These are phyloP conservation scores for Lenzites betulinus DNA, from an alignment of 768 basidiomycete species.

Conservation along the genomic window DNA sequence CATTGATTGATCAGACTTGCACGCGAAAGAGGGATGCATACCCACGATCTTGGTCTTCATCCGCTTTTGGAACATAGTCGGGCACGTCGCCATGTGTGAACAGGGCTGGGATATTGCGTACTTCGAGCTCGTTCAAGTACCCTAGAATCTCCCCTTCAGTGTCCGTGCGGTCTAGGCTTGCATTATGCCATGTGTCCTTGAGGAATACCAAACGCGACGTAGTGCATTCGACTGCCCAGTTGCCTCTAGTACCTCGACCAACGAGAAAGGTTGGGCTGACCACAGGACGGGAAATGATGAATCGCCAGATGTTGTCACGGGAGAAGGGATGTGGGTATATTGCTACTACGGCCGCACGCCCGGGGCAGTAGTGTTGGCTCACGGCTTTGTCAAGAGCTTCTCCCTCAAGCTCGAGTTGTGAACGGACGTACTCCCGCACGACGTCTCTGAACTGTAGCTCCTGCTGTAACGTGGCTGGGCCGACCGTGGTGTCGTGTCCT, in stretches of 20 bases:
- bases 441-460: neutral
- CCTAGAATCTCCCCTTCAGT: constrained; percentile 1
- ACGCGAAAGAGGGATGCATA: neutral
- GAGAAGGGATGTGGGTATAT: neutral
- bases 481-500: constrained; percentile 28
- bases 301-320: neutral
- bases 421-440: neutral
- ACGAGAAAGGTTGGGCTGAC: neutral
- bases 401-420: neutral
- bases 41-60: neutral
- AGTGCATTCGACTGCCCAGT: constrained; percentile 8
- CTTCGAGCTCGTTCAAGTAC: neutral
- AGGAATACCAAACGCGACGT: neutral
- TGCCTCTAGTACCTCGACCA: constrained; percentile 8
- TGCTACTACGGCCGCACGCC: neutral
- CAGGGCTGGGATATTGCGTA: neutral
- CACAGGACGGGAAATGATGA: constrained; percentile 9
- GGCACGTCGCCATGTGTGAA: constrained; percentile 6
- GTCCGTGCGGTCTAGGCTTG: too few relatives aligned
- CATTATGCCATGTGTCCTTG: constrained; percentile 21
- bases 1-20: neutral
- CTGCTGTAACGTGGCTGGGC: neutral
- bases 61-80: neutral
- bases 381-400: neutral
- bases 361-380: constrained; percentile 2